These are phyloP conservation scores for Hygrocybe punicea DNA, from an alignment of 768 basidiomycete species.

Conservation along the genomic window DNA sequence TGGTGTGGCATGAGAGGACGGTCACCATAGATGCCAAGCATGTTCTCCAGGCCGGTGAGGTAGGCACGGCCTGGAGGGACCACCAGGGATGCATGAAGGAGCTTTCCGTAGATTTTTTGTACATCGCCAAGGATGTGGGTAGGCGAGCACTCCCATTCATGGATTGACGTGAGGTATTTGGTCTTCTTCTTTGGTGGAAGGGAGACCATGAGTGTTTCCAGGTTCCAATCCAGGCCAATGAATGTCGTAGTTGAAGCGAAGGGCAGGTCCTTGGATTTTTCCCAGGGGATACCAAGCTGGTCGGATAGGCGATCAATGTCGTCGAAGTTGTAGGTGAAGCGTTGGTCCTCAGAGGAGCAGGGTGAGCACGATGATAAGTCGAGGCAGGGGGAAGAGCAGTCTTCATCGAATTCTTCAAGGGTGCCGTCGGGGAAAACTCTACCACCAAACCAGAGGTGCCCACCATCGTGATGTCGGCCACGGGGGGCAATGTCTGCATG, in stretches of 20 bases:
- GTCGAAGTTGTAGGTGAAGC: constrained; percentile 17
- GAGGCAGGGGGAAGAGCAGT: constrained; percentile 14
- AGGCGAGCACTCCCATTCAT: constrained; percentile 17
- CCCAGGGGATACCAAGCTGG: constrained; percentile 24
- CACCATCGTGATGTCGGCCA: constrained; percentile 10
- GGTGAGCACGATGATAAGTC: constrained; percentile 23
- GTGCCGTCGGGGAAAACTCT: constrained; percentile 10
- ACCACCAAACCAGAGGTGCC: constrained; percentile 29
- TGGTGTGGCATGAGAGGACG: constrained; percentile 31
- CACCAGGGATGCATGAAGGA: constrained; percentile 33
- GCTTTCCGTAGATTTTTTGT: constrained; percentile 40
- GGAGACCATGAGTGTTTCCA: constrained; percentile 14
- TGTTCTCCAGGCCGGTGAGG: constrained; percentile 39
- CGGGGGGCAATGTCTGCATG: constrained; percentile 9
- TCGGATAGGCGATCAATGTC: constrained; percentile 39
- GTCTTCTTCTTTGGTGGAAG: constrained; percentile 8
- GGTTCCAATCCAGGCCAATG: constrained; percentile 26
- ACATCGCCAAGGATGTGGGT: constrained; percentile 34
- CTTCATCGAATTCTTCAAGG: constrained; percentile 34
- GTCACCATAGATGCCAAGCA: constrained; percentile 27
- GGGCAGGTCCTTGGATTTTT: constrained; percentile 21
- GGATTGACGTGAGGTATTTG: constrained; percentile 28
- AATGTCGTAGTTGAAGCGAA: constrained; percentile 13
- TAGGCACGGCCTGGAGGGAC: constrained; percentile 34
- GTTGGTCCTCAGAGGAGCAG: constrained; percentile 13